A percentile compares a stretch with the other conserved stretches of the same genome.
Conservation (phyloP, 1,284 basidiomycete species). For the Ceratobasidium theobromae region DNA sequence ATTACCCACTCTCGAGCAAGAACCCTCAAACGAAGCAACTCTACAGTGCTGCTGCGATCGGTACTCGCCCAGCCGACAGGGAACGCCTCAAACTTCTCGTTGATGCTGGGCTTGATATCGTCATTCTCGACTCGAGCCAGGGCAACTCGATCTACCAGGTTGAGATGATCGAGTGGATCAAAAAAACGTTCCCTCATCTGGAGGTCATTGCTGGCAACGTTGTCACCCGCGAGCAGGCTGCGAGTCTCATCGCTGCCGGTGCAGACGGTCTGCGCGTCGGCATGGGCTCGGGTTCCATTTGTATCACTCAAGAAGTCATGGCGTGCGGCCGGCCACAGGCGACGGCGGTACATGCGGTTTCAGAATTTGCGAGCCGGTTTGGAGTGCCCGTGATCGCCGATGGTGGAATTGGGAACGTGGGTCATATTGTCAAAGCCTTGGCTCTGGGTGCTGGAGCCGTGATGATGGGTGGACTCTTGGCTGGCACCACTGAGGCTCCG, state of each 20-base stretch:
- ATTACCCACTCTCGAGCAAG: conserved; percentile 94
- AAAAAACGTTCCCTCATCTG: conserved; percentile 76
- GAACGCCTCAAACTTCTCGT: conserved; percentile 85
- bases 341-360: conserved; percentile 92
- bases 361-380: conserved; percentile 91
- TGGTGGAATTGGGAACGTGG: conserved; percentile 93
- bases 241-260: conserved; percentile 89
- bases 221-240: conserved; percentile 96
- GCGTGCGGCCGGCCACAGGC: conserved; percentile 99
- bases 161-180: conserved; percentile 96
- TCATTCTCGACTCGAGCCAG: conserved; percentile 94
- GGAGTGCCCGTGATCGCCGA: conserved; percentile 99
- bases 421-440: conserved; percentile 97
- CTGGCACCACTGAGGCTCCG: conserved; percentile 95
- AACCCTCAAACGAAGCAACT: conserved; percentile 92
- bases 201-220: conserved; percentile 98
- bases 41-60: conserved; percentile 95
- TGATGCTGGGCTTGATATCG: conserved; percentile 94
- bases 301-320: conserved; percentile 99
- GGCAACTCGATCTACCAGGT: conserved; percentile 94
- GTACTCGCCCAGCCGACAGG: conserved; percentile 87
- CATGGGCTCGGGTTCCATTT: conserved; percentile 98
- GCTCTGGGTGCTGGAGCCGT: conserved; percentile 92
- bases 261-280: conserved; percentile 94
- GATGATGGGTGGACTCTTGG: conserved; percentile 98